A percentile compares a stretch with the other conserved stretches of the same genome.
These are phyloP conservation scores for Fusarium staphyleae DNA, from an alignment of 2,329 filamentous ascomycete genomes.

Conservation along the genomic window DNA sequence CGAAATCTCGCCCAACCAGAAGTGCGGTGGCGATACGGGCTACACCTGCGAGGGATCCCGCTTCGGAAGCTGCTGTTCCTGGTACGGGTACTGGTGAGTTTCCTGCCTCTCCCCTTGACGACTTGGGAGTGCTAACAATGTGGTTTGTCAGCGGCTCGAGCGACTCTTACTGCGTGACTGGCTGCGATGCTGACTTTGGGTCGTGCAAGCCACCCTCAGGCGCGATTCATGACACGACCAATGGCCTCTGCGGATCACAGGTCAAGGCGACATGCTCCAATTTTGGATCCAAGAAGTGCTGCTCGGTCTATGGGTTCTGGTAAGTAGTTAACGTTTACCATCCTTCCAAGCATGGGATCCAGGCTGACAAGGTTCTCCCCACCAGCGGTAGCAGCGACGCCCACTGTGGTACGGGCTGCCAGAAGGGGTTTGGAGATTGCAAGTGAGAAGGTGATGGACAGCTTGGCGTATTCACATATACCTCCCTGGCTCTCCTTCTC, in stretches of 20 bases:
- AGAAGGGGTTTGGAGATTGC: conserved; percentile 45
- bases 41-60: conserved; percentile 48
- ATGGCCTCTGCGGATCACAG: conserved; percentile 46
- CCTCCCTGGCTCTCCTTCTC: no score
- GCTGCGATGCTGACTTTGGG: conserved; percentile 49
- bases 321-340: conserved; percentile 35
- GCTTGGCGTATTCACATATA: no score
- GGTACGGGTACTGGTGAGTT: conserved; percentile 51
- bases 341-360: background rate
- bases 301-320: conserved; percentile 48
- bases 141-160: conserved; percentile 42
- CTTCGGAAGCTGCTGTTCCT: conserved; percentile 52
- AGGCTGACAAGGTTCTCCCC: conserved; percentile 5
- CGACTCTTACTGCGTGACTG: conserved; percentile 47
- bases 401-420: conserved; percentile 48
- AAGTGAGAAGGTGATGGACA: conserved; percentile 25
- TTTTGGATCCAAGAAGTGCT: conserved; percentile 47
- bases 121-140: conserved; percentile 14
- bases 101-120: background rate
- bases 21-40: conserved; percentile 46
- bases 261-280: conserved; percentile 45
- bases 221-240: conserved; percentile 44
- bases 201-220: conserved; percentile 40
- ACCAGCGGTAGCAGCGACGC: conserved; percentile 39
- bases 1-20: conserved; percentile 46